Conservation (phyloP, 352 stramenopile genomes). For the Globisporangium spinosum region DNA sequence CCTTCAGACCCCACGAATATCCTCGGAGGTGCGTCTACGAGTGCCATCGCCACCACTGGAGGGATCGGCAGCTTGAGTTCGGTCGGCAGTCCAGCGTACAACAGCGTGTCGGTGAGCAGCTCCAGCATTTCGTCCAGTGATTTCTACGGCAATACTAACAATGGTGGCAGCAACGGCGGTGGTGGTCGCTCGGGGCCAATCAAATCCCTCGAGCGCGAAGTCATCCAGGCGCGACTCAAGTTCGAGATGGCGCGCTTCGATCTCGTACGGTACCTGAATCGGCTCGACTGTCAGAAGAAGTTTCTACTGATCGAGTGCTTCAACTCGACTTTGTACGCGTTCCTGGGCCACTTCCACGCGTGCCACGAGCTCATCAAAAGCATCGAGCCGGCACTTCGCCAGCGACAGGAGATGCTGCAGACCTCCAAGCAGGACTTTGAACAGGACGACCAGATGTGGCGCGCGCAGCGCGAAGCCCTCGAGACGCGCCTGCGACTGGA, state of each 20-base stretch:
- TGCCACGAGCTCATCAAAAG: slow-evolving; percentile 80
- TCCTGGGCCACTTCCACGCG: slow-evolving; percentile 75
- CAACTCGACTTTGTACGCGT: slow-evolving; percentile 80
- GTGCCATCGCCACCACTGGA: background rate
- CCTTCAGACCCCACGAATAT: slow-evolving; percentile 17
- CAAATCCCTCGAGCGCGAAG: slow-evolving; percentile 62
- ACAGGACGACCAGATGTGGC: slow-evolving; percentile 74
- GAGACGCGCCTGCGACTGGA: slow-evolving; percentile 53
- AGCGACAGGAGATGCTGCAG: slow-evolving; percentile 72
- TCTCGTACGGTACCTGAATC: slow-evolving; percentile 80
- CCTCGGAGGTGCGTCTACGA: slow-evolving; percentile 9
- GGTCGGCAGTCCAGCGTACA: slow-evolving; percentile 15
- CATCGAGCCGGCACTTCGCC: slow-evolving; percentile 59
- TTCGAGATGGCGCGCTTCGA: slow-evolving; percentile 87
- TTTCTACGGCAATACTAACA: background rate
- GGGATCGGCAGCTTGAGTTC: background rate
- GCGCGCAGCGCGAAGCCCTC: slow-evolving; percentile 56
- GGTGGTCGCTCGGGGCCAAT: background rate
- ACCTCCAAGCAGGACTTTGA: slow-evolving; percentile 61
- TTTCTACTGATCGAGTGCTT: slow-evolving; percentile 82
- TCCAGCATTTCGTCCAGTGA: slow-evolving; percentile 12
- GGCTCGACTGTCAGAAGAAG: slow-evolving; percentile 82
- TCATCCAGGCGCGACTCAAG: slow-evolving; percentile 49
- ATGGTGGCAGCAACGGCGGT: background rate
- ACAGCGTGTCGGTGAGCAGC: slow-evolving; percentile 2